Evolutionary conservation across 371 early-diverging fungal genomes (phyloP).

Genomic region (Globomyces sp.): DNA sequence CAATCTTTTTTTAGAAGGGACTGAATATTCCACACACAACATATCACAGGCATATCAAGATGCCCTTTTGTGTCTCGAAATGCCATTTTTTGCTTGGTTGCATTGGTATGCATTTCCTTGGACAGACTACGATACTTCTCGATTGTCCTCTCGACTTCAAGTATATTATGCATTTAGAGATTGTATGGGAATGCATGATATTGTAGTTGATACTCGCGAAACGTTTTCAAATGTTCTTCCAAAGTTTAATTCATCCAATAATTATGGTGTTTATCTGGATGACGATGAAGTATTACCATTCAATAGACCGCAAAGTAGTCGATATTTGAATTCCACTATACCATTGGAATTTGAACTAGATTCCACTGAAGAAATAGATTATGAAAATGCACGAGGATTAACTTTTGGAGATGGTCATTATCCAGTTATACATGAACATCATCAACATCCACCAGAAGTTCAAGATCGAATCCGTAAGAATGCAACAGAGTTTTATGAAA

Average conservation of each 20-base stretch:
- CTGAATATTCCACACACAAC: slow-evolving; percentile 60
- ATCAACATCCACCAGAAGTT: slow-evolving; percentile 29
- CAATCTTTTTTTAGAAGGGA: slow-evolving; percentile 26
- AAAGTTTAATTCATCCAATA: background rate
- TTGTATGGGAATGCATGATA: slow-evolving; percentile 78
- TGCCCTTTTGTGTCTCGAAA: slow-evolving; percentile 89
- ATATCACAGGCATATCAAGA: slow-evolving; percentile 88
- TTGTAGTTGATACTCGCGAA: slow-evolving; percentile 74
- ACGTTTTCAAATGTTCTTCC: slow-evolving; percentile 49
- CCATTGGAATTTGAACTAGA: slow-evolving; percentile 16
- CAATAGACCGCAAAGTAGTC: background rate
- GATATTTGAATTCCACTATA: background rate
- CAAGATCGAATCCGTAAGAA: slow-evolving; percentile 9
- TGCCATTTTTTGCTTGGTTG: slow-evolving; percentile 79
- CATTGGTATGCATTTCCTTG: slow-evolving; percentile 64
- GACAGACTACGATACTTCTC: slow-evolving; percentile 33
- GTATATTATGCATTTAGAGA: slow-evolving; percentile 77
- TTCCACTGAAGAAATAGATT: slow-evolving; percentile 23
- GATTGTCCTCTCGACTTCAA: slow-evolving; percentile 72
- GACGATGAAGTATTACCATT: slow-evolving; percentile 11
- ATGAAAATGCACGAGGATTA: slow-evolving; percentile 22
- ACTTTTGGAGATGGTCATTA: slow-evolving; percentile 40
- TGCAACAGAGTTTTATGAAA: slow-evolving; percentile 12
- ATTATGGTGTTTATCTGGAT: slow-evolving; percentile 1
- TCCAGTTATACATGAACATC: slow-evolving; percentile 36